phyloP scores from a whole-genome alignment of 2,329 filamentous ascomycete species.

The Talaromyces sp. region DNA sequence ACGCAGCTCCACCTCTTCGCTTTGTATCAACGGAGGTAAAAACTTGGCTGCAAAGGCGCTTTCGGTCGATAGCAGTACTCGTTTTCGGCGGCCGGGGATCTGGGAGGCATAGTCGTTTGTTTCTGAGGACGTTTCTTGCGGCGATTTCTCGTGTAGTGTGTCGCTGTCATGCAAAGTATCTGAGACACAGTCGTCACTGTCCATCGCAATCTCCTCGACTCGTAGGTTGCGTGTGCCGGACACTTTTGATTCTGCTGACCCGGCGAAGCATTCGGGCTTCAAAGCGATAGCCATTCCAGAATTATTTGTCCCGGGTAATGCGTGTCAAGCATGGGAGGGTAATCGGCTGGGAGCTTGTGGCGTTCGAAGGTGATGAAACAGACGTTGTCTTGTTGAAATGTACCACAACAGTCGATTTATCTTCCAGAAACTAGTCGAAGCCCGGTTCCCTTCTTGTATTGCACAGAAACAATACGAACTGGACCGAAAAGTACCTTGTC shows the following conservation, averaged over 20 bases:
- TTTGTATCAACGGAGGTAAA: conserved; percentile 31
- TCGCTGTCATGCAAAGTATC: background rate
- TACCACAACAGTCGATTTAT: background rate
- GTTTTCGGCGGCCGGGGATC: conserved; percentile 17
- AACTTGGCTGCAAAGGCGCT: conserved; percentile 34
- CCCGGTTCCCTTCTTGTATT: background rate
- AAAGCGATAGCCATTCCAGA: conserved; percentile 16
- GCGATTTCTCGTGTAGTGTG: background rate
- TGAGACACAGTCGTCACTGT: background rate
- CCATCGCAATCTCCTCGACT: background rate
- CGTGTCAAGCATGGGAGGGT: background rate
- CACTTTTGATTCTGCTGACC: conserved; percentile 1
- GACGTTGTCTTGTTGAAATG: background rate
- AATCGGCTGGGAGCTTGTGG: background rate
- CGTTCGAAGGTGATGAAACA: background rate
- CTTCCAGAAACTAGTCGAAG: background rate
- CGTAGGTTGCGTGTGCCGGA: background rate
- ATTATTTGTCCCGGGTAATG: background rate
- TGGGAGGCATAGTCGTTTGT: background rate
- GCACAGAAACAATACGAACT: background rate
- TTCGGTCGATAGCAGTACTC: conserved; percentile 32
- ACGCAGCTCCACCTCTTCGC: conserved; percentile 34
- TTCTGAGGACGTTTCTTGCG: background rate
- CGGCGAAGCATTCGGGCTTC: background rate
- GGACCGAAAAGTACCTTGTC: background rate